phyloP scores from a whole-genome alignment of 2,329 filamentous ascomycete genomes.

The Trichophyton verrucosum region DNA sequence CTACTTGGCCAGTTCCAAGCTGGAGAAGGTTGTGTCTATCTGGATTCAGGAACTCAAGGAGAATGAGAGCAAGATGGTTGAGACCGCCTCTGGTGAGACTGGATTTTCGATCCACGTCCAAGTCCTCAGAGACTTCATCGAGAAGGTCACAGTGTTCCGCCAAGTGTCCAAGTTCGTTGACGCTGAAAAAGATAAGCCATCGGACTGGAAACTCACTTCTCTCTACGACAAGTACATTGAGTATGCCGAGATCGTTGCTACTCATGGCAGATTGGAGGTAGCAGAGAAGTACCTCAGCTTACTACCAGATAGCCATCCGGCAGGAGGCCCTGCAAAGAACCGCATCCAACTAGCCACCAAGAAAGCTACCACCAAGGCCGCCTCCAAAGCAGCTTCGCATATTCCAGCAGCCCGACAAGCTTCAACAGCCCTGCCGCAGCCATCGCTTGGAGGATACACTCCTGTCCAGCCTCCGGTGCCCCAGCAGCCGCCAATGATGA shows the following conservation, averaged over 20 bases:
- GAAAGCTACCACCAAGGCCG: slow-evolving; percentile 39
- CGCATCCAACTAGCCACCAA: slow-evolving; percentile 74
- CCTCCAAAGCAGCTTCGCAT: slow-evolving; percentile 31
- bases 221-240: slow-evolving; percentile 94
- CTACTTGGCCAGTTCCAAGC: slow-evolving; percentile 85
- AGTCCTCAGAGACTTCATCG: slow-evolving; percentile 82
- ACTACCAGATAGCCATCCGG: slow-evolving; percentile 68
- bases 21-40: slow-evolving; percentile 92
- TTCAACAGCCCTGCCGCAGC: slow-evolving; percentile 32
- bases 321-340: slow-evolving; percentile 74
- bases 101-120: slow-evolving; percentile 85
- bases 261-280: slow-evolving; percentile 72
- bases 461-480: slow-evolving; percentile 6
- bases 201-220: slow-evolving; percentile 76
- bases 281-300: slow-evolving; percentile 88
- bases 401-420: slow-evolving; percentile 16
- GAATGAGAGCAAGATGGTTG: slow-evolving; percentile 60
- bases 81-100: slow-evolving; percentile 58
- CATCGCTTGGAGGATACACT: slow-evolving; percentile 16
- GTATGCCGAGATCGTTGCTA: slow-evolving; percentile 88
- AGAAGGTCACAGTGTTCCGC: slow-evolving; percentile 96
- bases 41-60: slow-evolving; percentile 87
- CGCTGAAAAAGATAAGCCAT: slow-evolving; percentile 53
- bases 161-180: slow-evolving; percentile 88
- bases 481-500: slow-evolving; percentile 12